Conservation (phyloP, 495 filamentous ascomycete genomes). For the Amphirosellinia nigrospora region DNA sequence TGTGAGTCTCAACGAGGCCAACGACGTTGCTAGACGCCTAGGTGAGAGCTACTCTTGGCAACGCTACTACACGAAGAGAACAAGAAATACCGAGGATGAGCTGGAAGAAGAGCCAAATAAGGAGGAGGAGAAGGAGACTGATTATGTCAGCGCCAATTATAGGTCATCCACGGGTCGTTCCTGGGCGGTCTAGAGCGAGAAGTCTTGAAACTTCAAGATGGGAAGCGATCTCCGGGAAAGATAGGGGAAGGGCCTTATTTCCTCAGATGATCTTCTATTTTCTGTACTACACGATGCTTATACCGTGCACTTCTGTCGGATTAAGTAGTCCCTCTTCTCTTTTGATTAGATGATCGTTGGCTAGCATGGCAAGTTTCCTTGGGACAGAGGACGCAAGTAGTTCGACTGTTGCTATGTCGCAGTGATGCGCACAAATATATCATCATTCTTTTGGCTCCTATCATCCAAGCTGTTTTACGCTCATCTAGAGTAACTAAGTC, state of each 20-base stretch:
- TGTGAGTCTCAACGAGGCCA: conserved; percentile 72
- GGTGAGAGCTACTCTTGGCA: conserved; percentile 44
- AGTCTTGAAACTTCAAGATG: not conserved
- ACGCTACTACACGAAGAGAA: conserved; percentile 30
- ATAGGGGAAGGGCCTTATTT: not conserved
- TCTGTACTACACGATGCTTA: not conserved
- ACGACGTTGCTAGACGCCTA: conserved; percentile 72
- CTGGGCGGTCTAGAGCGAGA: conserved; percentile 19
- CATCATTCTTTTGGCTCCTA: too few species aligned
- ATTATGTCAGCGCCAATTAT: conserved; percentile 27
- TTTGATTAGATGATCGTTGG: not conserved
- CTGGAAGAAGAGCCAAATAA: conserved; percentile 25
- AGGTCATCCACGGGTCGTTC: not conserved
- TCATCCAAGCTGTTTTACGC: not conserved
- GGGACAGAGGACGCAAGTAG: not conserved
- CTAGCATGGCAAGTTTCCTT: not conserved
- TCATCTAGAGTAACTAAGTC: not conserved
- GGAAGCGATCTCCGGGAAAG: not conserved
- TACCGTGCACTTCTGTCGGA: not conserved
- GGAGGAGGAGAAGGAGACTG: conserved; percentile 25
- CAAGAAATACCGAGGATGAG: conserved; percentile 13
- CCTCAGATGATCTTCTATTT: not conserved
- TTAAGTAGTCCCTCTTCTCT: not conserved
- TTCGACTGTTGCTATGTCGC: not conserved
- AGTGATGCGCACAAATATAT: not conserved